Evolutionary conservation across 2,329 filamentous ascomycete species (phyloP).

Genomic region (Penicillium glabrum): DNA sequence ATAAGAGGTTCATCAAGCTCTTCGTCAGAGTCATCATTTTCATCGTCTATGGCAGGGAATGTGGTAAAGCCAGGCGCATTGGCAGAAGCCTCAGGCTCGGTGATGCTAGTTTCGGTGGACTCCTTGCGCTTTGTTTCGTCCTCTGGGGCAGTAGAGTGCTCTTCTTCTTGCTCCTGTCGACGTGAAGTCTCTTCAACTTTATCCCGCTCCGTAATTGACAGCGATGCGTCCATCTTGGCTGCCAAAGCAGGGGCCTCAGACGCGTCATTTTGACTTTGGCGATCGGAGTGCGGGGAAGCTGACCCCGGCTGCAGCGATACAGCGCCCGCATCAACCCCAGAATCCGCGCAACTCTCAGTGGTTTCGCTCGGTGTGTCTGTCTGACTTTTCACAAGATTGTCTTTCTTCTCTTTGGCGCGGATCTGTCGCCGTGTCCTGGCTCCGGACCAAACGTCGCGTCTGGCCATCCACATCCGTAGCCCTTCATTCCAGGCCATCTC

Average conservation of each 20-base stretch:
- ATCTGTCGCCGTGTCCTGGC: slow-evolving; percentile 48
- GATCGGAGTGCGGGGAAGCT: slow-evolving; percentile 7
- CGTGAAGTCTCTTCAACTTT: slow-evolving; percentile 11
- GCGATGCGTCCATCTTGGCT: slow-evolving; percentile 1
- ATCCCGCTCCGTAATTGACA: slow-evolving; percentile 23
- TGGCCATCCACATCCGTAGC: slow-evolving; percentile 72
- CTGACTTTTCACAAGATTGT: background rate
- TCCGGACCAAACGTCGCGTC: slow-evolving; percentile 82
- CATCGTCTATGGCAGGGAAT: slow-evolving; percentile 9
- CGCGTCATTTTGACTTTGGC: slow-evolving; percentile 8
- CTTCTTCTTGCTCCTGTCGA: slow-evolving; percentile 22
- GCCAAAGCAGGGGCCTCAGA: slow-evolving; percentile 8
- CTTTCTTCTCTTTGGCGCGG: slow-evolving; percentile 18
- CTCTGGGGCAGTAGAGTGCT: slow-evolving; percentile 18
- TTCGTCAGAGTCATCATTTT: slow-evolving; percentile 23
- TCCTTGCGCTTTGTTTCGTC: slow-evolving; percentile 24
- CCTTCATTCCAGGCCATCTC: slow-evolving; percentile 79
- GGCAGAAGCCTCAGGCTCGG: slow-evolving; percentile 36
- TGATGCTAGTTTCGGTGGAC: slow-evolving; percentile 26
- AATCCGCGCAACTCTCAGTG: slow-evolving; percentile 1
- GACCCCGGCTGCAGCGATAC: slow-evolving; percentile 2
- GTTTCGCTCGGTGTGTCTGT: background rate
- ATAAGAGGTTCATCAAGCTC: slow-evolving; percentile 60
- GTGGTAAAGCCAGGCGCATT: slow-evolving; percentile 37
- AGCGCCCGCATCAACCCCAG: slow-evolving; percentile 5